Conservation (phyloP, 768 basidiomycete genomes). For the Hericium erinaceus region DNA sequence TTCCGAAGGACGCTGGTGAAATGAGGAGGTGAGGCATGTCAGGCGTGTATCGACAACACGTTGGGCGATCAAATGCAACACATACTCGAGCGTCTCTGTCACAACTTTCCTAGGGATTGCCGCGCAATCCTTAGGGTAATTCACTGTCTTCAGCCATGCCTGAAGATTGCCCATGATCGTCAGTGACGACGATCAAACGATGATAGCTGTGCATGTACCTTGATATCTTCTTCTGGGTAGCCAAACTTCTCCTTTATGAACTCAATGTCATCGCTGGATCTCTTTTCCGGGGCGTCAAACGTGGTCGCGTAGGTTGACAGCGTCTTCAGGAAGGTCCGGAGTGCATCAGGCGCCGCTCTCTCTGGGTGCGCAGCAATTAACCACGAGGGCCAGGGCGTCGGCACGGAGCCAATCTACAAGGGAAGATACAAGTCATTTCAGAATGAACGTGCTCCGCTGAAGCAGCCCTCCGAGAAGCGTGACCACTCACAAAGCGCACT, state of each 20-base stretch:
- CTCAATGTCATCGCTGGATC: conserved; percentile 50
- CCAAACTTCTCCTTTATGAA: conserved; percentile 77
- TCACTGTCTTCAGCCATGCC: conserved; percentile 80
- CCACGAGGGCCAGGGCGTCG: conserved; percentile 98
- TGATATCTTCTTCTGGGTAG: conserved; percentile 75
- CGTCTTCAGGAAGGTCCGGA: conserved; percentile 50
- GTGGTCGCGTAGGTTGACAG: conserved; percentile 56
- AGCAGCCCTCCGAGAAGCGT: background rate
- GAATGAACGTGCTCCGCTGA: background rate
- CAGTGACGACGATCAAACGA: background rate
- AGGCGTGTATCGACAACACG: background rate
- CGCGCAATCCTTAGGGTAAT: conserved; percentile 59
- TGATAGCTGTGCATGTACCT: conserved; percentile 31
- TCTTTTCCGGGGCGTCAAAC: conserved; percentile 54
- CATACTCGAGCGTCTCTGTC: conserved; percentile 60
- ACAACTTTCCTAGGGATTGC: conserved; percentile 59
- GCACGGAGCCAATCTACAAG: conserved; percentile 67
- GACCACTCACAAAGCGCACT: conserved; percentile 65
- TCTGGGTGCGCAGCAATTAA: conserved; percentile 78
- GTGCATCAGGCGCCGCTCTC: conserved; percentile 40
- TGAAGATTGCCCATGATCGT: conserved; percentile 18
- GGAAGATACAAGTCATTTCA: background rate
- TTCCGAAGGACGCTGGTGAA: conserved; percentile 54
- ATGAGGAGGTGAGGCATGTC: background rate
- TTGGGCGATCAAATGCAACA: background rate